Evolutionary conservation across 139 green algal species (phyloP).

Genomic region (Asterochloris erici): DNA sequence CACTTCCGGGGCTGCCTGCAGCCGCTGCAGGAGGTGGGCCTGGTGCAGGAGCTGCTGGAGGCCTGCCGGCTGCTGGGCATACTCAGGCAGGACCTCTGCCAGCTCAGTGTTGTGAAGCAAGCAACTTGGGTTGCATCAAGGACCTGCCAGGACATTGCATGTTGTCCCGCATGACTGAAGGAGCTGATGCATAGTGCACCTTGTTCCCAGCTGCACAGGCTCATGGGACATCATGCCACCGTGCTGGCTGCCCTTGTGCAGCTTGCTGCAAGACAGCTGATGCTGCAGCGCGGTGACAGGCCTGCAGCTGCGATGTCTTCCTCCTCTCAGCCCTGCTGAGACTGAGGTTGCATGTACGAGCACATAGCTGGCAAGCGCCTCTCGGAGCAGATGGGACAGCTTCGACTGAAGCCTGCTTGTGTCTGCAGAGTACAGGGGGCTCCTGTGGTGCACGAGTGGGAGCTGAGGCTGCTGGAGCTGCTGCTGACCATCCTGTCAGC

Average conservation of each 20-base stretch:
- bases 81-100: not conserved
- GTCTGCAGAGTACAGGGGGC: not conserved
- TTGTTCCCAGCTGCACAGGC: not conserved
- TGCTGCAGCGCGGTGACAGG: not conserved
- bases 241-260: not conserved
- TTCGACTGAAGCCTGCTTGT: not conserved
- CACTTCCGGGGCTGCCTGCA: conserved; percentile 8
- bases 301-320: too few relatives aligned
- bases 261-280: not conserved
- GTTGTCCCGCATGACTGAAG: not conserved
- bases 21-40: conserved; percentile 21
- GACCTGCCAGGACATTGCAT: not conserved
- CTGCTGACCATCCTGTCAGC: conserved; percentile 4
- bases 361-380: too few relatives aligned
- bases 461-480: not conserved
- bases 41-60: conserved; percentile 22
- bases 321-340: too few relatives aligned
- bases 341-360: too few relatives aligned
- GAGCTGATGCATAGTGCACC: not conserved
- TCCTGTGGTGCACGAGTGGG: not conserved
- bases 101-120: not conserved
- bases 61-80: not conserved
- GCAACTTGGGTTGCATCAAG: not conserved
- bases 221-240: not conserved
- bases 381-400: too few relatives aligned